phyloP scores from a whole-genome alignment of 208 protist species.

The Leishmania aethiopica region DNA sequence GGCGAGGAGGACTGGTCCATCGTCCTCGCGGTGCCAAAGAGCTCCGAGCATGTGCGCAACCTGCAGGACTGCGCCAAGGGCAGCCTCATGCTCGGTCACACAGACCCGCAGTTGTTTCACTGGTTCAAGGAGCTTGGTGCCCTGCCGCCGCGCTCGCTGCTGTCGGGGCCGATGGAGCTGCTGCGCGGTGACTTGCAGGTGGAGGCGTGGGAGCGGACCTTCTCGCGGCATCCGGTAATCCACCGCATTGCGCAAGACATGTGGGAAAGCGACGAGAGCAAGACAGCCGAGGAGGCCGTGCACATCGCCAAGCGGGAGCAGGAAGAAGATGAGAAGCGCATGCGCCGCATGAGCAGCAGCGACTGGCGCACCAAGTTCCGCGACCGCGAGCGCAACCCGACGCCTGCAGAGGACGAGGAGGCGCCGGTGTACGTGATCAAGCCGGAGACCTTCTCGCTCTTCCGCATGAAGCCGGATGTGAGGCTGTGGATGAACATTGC shows the following conservation, averaged over 20 bases:
- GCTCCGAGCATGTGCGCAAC: slow-evolving; percentile 80
- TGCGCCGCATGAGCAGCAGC: slow-evolving; percentile 90
- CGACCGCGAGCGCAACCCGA: slow-evolving; percentile 87
- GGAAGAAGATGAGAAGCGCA: slow-evolving; percentile 88
- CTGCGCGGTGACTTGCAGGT: slow-evolving; percentile 69
- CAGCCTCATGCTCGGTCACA: slow-evolving; percentile 87
- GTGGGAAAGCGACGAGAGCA: slow-evolving; percentile 78
- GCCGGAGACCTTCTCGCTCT: slow-evolving; percentile 76
- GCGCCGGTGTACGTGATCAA: slow-evolving; percentile 87
- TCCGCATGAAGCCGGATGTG: slow-evolving; percentile 75
- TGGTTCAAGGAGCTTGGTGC: slow-evolving; percentile 89
- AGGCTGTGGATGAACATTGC: slow-evolving; percentile 73
- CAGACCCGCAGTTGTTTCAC: slow-evolving; percentile 89
- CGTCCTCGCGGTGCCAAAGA: slow-evolving; percentile 73
- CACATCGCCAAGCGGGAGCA: slow-evolving; percentile 65
- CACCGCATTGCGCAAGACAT: slow-evolving; percentile 83
- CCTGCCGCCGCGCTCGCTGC: slow-evolving; percentile 72
- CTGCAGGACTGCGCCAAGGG: slow-evolving; percentile 59
- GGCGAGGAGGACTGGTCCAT: slow-evolving; percentile 73
- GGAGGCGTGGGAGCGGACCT: slow-evolving; percentile 79
- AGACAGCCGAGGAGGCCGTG: slow-evolving; percentile 73
- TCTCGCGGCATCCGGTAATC: slow-evolving; percentile 77
- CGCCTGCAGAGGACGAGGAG: slow-evolving; percentile 75
- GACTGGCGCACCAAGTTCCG: slow-evolving; percentile 86
- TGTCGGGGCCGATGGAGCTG: slow-evolving; percentile 75